Conservation (phyloP, 768 basidiomycete species). For the Tubosaeta sp. region DNA sequence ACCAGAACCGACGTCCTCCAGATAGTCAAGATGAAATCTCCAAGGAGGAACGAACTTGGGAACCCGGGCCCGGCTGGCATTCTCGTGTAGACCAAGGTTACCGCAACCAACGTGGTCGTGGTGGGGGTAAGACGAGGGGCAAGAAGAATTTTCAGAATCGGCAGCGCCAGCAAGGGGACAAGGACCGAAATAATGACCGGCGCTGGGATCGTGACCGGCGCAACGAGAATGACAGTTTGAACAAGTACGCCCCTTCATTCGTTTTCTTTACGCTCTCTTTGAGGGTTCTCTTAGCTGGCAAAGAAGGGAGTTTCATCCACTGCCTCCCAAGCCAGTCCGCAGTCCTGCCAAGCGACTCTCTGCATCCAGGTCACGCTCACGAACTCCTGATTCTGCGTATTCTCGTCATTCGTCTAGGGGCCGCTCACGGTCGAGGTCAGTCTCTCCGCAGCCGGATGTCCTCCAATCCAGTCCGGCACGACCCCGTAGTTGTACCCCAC, state of each 20-base stretch:
- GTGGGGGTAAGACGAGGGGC: slow-evolving; percentile 36
- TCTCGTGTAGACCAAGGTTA: slow-evolving; percentile 38
- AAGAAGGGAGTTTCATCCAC: slow-evolving; percentile 46
- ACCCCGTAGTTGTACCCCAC: slow-evolving; percentile 46
- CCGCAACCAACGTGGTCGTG: slow-evolving; percentile 35
- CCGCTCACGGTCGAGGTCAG: slow-evolving; percentile 58
- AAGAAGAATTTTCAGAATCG: slow-evolving; percentile 35
- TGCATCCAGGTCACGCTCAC: slow-evolving; percentile 49
- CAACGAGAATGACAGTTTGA: slow-evolving; percentile 61
- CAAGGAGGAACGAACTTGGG: slow-evolving; percentile 62
- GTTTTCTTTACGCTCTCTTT: slow-evolving; percentile 6
- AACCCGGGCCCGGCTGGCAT: slow-evolving; percentile 69
- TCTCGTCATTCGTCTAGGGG: slow-evolving; percentile 62
- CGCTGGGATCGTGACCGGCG: slow-evolving; percentile 40
- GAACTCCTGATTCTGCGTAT: slow-evolving; percentile 56
- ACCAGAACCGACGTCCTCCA: slow-evolving; percentile 35
- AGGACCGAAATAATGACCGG: slow-evolving; percentile 24
- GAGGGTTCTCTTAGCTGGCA: slow-evolving; percentile 52
- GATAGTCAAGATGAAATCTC: slow-evolving; percentile 22
- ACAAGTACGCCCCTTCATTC: slow-evolving; percentile 54
- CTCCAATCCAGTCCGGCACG: slow-evolving; percentile 47
- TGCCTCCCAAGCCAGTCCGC: slow-evolving; percentile 37
- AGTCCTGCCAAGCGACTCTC: slow-evolving; percentile 39
- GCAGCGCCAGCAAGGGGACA: slow-evolving; percentile 30
- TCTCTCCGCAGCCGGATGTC: slow-evolving; percentile 55